Conservation (phyloP, 2,329 filamentous ascomycete species). For the Myriosclerotinia scirpicola region DNA sequence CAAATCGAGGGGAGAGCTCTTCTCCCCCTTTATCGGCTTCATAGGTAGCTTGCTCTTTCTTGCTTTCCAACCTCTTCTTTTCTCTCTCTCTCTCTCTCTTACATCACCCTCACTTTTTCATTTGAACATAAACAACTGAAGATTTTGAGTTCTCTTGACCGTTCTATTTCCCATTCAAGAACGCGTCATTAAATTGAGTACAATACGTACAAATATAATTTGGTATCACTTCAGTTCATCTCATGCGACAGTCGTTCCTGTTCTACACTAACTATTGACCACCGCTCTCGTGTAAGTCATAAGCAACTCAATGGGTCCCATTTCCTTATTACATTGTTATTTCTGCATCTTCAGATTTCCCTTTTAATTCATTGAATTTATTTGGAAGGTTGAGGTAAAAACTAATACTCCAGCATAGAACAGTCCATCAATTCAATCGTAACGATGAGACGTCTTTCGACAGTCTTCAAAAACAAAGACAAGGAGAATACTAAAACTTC, state of each 20-base stretch:
- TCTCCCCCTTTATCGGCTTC: slow-evolving; percentile 1
- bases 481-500: slow-evolving; percentile 14
- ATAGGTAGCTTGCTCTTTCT: slow-evolving; percentile 3
- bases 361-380: neutral
- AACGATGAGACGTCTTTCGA: slow-evolving; percentile 25
- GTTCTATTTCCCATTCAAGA: neutral
- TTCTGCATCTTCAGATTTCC: neutral
- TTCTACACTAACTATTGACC: neutral
- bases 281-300: neutral
- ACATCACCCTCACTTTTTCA: neutral
- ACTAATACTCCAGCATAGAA: neutral
- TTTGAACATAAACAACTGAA: neutral
- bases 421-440: neutral
- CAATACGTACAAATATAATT: neutral
- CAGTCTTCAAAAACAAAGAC: slow-evolving; percentile 26
- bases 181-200: neutral
- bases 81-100: neutral
- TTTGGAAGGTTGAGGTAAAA: neutral
- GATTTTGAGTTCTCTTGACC: neutral
- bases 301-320: neutral
- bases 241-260: neutral
- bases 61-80: neutral
- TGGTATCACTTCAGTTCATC: neutral
- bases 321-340: neutral
- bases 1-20: slow-evolving; percentile 9